Evolutionary conservation across 108 stramenopile genomes (phyloP), one percentile per base, ranked within the genome.

Genomic region (Nitzschia inconspicua): DNA sequence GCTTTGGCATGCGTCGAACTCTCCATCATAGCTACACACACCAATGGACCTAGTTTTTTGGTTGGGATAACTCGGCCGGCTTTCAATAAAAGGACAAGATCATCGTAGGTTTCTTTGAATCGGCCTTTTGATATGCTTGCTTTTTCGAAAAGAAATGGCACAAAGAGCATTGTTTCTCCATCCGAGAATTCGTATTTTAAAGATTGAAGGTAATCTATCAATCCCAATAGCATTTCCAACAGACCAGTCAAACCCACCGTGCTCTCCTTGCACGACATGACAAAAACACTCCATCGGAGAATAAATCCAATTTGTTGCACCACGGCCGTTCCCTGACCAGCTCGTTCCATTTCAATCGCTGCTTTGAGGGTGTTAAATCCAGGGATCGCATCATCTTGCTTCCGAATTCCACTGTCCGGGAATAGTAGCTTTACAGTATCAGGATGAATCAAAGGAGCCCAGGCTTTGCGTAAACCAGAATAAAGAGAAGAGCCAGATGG

Each of bases 101-200:
- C 73, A 28, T 70, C 46, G 44, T 83, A 85, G 16, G 70, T 60
- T 5, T 88, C 86, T 47, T 63, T 63, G 43, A 75, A 75, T 23
- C 84, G 77, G 9, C 77, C 80, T 69, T 92, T 91, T 10, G 89
- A 83, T 6, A 55, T 54, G 34, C 89, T 82, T 11, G 86, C 67
- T 66, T 83, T 95, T 41, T 95, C 94, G 0, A 86, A 67, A 14
- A 92, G n/a, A 56, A 63, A 71, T 23, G 94, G 90, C 7, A 91
- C 69, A 18, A 95, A 56, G 23, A 79, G 41, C 0, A 47, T 18
- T 13, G 83, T 80, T 57, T 95, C 90, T 11, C 43, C 36, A 36
- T 91, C 90, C 1, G 75, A 56, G 7, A 95, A 60, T 22, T 83
- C 77, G 49, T 79, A 54, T 14, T 76, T 75, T 25, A 55, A 24